Conservation (phyloP, 345 rosid species). For the Zanthoxylum bungeanum region DNA sequence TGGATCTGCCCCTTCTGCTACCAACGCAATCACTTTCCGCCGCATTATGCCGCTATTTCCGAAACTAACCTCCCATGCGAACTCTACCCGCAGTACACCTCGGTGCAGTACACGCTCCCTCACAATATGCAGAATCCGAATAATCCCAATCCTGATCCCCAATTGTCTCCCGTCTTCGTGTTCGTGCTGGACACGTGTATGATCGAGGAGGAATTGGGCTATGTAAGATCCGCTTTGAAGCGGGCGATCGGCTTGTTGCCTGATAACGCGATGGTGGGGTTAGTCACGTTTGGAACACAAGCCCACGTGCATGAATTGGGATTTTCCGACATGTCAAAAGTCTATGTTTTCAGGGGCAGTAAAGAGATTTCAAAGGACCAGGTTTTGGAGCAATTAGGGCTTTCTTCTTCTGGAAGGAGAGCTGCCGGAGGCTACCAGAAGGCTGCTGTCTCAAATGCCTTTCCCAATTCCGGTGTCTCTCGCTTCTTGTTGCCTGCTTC, state of each 20-base stretch:
- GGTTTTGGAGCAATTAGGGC: conserved; percentile 88
- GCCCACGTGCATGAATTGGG: conserved; percentile 97
- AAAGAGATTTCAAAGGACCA: conserved; percentile 87
- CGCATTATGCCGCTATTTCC: conserved; percentile 78
- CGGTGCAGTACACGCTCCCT: conserved; percentile 66
- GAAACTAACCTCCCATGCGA: conserved; percentile 85
- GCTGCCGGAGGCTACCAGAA: conserved; percentile 48
- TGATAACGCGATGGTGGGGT: conserved; percentile 92
- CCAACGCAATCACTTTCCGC: conserved; percentile 78
- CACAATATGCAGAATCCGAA: conserved; percentile 43
- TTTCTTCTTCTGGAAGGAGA: conserved; percentile 59
- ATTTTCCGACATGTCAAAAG: conserved; percentile 89
- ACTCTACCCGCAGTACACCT: conserved; percentile 82
- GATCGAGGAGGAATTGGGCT: conserved; percentile 93
- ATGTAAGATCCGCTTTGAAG: conserved; percentile 69
- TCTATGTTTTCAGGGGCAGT: conserved; percentile 80
- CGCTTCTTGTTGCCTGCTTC: conserved; percentile 91
- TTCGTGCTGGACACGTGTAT: conserved; percentile 89
- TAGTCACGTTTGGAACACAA: conserved; percentile 93
- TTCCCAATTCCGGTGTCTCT: conserved; percentile 45
- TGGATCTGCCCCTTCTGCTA: conserved; percentile 98
- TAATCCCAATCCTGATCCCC: conserved; percentile 18
- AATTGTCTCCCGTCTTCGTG: conserved; percentile 62
- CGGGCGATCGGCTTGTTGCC: conserved; percentile 93
- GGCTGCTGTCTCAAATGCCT: conserved; percentile 52